Base-by-base conservation (phyloP, 75 land plant genomes). In the Sequoia sempervirens region DNA sequence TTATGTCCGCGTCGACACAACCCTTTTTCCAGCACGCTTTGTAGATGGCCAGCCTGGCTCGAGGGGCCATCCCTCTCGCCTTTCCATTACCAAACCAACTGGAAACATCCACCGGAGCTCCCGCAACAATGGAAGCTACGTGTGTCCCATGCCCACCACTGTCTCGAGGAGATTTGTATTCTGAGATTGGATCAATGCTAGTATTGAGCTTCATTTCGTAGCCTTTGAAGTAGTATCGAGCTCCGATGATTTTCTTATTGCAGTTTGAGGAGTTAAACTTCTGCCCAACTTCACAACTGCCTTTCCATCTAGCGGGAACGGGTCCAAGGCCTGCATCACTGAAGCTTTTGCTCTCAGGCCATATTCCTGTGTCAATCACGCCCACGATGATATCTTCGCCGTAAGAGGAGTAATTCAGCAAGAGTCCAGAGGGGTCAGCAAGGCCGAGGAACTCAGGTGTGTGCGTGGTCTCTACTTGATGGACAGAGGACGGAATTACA, bases 11-110 rank as follows among this genome's bases (percentile, higher is more conserved):
- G 75, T 91, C 92, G 79, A 86, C 91, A 83, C 95, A 93, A 3
- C 93, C 94, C 15, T 86, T 86, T 1, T 53, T 81, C 94, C 94
- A 96, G 84, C 96, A 94, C 4, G 92, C 96, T 83, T 96, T 96
- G 84, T 96, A 96, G 2, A 83, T 93, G 18, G 96, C 96, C 13
- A 96, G 79, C 28, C 96, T 85, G 10, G 96, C 98, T 15, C 85
- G 81, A 13, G 98, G 93, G 2, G 98, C 98, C 87, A 91, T 89
- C 26, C 96, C 96, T 32, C 89, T 58, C 0, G 96, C 96, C 2
- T 89, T 91, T 1, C 96, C 96, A 78, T 87, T 87, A 5, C 94
- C 94, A 40, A 94, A 81, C 40, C 91, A 82, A 82, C 84, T 90
- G 8, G 93, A 93, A 56, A 85, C 87, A n/a, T 32, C 75, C 38